Evolutionary conservation across 176 grass and related monocot species (phyloP).

Genomic region (Poa pratensis): DNA sequence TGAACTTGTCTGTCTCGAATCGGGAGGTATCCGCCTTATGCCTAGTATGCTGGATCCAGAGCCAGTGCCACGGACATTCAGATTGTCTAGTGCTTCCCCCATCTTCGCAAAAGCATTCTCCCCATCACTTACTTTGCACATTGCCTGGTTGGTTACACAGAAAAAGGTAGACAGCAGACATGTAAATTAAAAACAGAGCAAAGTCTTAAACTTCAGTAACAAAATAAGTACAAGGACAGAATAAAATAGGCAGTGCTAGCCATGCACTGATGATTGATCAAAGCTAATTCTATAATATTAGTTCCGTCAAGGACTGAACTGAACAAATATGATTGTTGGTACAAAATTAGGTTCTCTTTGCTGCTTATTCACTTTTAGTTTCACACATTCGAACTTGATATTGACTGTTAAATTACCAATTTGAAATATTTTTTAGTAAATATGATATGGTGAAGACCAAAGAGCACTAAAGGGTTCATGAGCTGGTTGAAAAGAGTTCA

Average conservation of each 20-base stretch:
- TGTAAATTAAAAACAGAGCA: not conserved
- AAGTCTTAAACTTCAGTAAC: not conserved
- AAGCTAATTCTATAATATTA: not conserved
- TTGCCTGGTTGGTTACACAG: slow-evolving; percentile 55
- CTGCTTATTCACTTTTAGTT: not conserved
- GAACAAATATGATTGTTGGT: not conserved
- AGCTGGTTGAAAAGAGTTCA: not conserved
- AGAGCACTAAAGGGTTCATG: not conserved
- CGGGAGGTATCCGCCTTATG: slow-evolving; percentile 69
- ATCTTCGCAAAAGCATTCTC: slow-evolving; percentile 78
- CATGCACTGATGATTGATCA: not conserved
- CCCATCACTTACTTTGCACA: slow-evolving; percentile 73
- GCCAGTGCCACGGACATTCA: slow-evolving; percentile 55
- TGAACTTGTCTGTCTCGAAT: slow-evolving; percentile 69
- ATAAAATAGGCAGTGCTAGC: slow-evolving; percentile 25
- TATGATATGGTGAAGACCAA: not conserved
- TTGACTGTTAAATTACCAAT: slow-evolving; percentile 9
- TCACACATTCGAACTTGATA: not conserved
- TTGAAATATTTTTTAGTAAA: not conserved
- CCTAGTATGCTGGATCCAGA: slow-evolving; percentile 72
- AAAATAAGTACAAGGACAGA: not conserved
- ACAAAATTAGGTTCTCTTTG: not conserved
- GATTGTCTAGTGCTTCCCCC: slow-evolving; percentile 72
- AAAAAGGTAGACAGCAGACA: not conserved
- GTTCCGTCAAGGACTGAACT: slow-evolving; percentile 15